A percentile compares a stretch with the other conserved stretches of the same genome.
Evolutionary conservation across 2,329 filamentous ascomycete species (phyloP).

Genomic region (Cryoendolithus antarcticus): DNA sequence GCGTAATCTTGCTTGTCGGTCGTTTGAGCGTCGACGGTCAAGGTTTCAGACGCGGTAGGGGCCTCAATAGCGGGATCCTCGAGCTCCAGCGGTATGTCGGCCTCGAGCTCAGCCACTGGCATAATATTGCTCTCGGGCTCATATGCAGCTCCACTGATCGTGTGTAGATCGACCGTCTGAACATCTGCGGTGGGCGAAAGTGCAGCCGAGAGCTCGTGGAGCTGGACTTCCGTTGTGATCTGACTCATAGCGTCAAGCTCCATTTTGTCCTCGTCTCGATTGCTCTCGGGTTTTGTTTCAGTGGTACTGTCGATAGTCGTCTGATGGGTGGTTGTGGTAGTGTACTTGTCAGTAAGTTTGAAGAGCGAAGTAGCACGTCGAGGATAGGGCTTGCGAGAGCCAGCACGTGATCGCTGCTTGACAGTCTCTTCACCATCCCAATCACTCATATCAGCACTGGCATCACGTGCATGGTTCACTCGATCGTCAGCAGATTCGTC

Average conservation of each 20-base stretch:
- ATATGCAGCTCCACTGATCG: too few species aligned
- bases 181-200: too few species aligned
- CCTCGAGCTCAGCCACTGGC: too few species aligned
- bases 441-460: slow-evolving; percentile 1
- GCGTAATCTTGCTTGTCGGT: slow-evolving; percentile 5
- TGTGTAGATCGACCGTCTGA: too few species aligned
- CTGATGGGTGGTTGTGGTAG: slow-evolving; percentile 7
- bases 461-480: too few species aligned
- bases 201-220: too few species aligned
- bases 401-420: slow-evolving; percentile 8
- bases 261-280: slow-evolving; percentile 1
- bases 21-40: slow-evolving; percentile 5
- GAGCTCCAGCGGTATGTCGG: too few species aligned
- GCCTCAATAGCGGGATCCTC: too few species aligned
- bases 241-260: not conserved
- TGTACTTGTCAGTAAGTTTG: slow-evolving; percentile 7
- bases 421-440: slow-evolving; percentile 10
- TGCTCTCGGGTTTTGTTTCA: not conserved
- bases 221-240: not conserved
- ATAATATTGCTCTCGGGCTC: too few species aligned
- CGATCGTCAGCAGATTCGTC: slow-evolving; percentile 6
- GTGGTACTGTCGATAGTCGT: not conserved
- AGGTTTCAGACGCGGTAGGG: not conserved
- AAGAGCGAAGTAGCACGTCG: slow-evolving; percentile 14
- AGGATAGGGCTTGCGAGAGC: slow-evolving; percentile 8